A percentile compares a stretch with the other conserved stretches of the same genome.
phyloP scores from a whole-genome alignment of 768 basidiomycete species.

The Lentinula aciculospora region DNA sequence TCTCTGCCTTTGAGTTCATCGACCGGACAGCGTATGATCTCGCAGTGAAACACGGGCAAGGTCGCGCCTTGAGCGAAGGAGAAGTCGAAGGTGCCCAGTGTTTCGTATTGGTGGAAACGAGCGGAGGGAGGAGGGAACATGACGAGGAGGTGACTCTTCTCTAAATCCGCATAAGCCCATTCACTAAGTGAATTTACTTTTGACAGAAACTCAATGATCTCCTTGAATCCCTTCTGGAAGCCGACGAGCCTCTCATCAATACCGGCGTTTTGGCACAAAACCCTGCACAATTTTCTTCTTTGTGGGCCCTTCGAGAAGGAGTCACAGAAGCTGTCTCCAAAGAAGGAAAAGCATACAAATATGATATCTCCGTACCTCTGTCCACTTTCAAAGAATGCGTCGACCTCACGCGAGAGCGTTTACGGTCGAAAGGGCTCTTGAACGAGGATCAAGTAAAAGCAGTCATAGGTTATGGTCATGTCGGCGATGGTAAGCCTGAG shows the following conservation, averaged over 20 bases:
- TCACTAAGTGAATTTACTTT: not conserved
- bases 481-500: slow-evolving; percentile 78
- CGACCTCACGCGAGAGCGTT: slow-evolving; percentile 67
- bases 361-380: slow-evolving; percentile 89
- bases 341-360: slow-evolving; percentile 95
- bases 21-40: slow-evolving; percentile 83
- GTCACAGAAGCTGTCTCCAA: slow-evolving; percentile 91
- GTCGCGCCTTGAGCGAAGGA: slow-evolving; percentile 65
- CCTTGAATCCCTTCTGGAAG: slow-evolving; percentile 70
- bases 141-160: slow-evolving; percentile 73
- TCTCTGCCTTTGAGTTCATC: slow-evolving; percentile 96
- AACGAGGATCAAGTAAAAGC: slow-evolving; percentile 71
- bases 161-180: not conserved
- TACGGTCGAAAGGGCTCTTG: slow-evolving; percentile 65
- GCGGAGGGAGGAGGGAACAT: slow-evolving; percentile 87
- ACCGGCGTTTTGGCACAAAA: slow-evolving; percentile 92
- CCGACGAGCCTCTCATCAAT: slow-evolving; percentile 70
- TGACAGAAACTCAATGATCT: slow-evolving; percentile 78
- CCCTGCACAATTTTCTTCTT: slow-evolving; percentile 78
- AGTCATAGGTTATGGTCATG: slow-evolving; percentile 92
- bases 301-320: slow-evolving; percentile 92
- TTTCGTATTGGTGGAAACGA: slow-evolving; percentile 93
- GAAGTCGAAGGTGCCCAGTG: slow-evolving; percentile 77
- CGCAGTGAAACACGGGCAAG: slow-evolving; percentile 78
- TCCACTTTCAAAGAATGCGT: slow-evolving; percentile 84